These are phyloP conservation scores for Cunninghamia lanceolata DNA, from an alignment of 75 land plant species.

Conservation along the genomic window DNA sequence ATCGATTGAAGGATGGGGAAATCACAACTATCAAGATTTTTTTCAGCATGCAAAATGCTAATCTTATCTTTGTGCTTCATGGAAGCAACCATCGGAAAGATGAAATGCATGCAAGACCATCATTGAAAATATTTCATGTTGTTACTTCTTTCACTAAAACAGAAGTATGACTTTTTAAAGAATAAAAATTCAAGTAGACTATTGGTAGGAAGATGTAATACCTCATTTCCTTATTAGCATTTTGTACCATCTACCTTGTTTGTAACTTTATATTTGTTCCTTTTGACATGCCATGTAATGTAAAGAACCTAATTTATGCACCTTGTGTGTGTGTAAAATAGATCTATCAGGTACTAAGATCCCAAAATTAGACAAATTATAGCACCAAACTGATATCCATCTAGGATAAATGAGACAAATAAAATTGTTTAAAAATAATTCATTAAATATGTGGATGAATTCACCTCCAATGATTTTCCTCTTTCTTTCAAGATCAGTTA, in stretches of 20 bases:
- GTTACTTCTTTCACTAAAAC: conserved; percentile 8
- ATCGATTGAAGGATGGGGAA: conserved; percentile 39
- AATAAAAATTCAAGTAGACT: not conserved
- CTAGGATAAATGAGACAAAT: too few relatives aligned
- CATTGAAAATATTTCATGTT: conserved; percentile 61
- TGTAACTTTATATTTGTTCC: too few relatives aligned
- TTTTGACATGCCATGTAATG: too few relatives aligned
- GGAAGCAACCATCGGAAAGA: conserved; percentile 84
- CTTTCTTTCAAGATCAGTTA: conserved; percentile 80
- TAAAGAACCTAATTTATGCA: too few relatives aligned
- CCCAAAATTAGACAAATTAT: too few relatives aligned
- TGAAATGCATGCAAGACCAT: conserved; percentile 76
- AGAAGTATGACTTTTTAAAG: not conserved
- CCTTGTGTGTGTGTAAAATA: too few relatives aligned
- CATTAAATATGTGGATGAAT: conserved; percentile 79
- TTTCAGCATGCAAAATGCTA: conserved; percentile 70
- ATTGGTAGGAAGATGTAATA: not conserved
- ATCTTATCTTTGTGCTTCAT: conserved; percentile 82
- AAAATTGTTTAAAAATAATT: conserved; percentile 62
- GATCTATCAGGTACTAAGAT: too few relatives aligned
- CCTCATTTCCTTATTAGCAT: too few relatives aligned
- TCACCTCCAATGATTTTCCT: conserved; percentile 90
- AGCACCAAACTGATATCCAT: too few relatives aligned
- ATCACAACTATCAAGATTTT: conserved; percentile 61
- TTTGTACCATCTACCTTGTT: too few relatives aligned